A percentile compares a stretch with the other conserved stretches of the same genome.
These are phyloP conservation scores for Cornus florida DNA, from an alignment of 148 eudicot genomes.

Conservation along the genomic window DNA sequence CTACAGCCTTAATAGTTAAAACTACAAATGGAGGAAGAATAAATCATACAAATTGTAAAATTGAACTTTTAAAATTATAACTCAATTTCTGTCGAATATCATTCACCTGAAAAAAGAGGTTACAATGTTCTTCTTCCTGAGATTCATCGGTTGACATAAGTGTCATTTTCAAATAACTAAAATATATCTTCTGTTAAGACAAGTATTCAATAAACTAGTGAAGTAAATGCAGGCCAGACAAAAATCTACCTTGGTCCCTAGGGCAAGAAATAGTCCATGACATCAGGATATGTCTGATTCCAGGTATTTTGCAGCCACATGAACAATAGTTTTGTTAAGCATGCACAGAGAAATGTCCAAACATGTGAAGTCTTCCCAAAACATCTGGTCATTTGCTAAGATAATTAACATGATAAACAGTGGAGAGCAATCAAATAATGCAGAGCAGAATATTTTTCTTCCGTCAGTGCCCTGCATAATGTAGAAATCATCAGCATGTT, in stretches of 20 bases:
- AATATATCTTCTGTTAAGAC: background rate
- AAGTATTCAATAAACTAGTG: background rate
- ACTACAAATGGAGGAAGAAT: background rate
- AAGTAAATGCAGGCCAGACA: conserved; percentile 1
- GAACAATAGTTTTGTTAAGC: conserved; percentile 83
- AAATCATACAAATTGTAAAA: background rate
- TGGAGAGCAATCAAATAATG: background rate
- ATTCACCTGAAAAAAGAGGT: conserved; percentile 66
- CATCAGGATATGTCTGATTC: conserved; percentile 52
- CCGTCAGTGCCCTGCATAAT: conserved; percentile 60
- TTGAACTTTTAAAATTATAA: background rate
- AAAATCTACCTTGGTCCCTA: conserved; percentile 69
- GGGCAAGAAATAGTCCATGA: conserved; percentile 47
- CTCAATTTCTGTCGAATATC: background rate
- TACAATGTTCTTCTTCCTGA: conserved; percentile 80
- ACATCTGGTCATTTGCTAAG: conserved; percentile 63
- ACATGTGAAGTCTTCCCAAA: conserved; percentile 97
- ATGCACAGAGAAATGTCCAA: conserved; percentile 86
- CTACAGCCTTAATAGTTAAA: background rate
- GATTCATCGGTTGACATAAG: conserved; percentile 75
- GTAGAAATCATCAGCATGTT: background rate
- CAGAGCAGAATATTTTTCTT: conserved; percentile 59
- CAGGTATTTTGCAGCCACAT: conserved; percentile 57
- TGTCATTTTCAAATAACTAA: conserved; percentile 68
- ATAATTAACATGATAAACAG: conserved; percentile 17